These are phyloP conservation scores for Candida vaughaniae DNA, from an alignment of 805 yeast genomes.

Conservation along the genomic window DNA sequence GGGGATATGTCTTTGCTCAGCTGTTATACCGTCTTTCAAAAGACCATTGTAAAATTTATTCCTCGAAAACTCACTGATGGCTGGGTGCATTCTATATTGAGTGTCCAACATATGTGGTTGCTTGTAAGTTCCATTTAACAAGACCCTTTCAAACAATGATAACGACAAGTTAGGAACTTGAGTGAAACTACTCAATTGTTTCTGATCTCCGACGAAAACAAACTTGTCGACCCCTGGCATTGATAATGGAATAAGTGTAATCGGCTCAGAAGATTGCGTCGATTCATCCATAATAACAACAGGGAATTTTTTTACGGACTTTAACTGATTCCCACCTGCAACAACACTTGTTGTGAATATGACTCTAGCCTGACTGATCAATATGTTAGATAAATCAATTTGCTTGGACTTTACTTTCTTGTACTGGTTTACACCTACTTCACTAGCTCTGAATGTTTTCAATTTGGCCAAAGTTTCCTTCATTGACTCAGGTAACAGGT, in stretches of 20 bases:
- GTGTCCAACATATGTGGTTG: constrained; percentile 68
- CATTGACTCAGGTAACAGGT: constrained; percentile 45
- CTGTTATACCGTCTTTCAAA: constrained; percentile 59
- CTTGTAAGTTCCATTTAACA: constrained; percentile 58
- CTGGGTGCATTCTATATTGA: constrained; percentile 69
- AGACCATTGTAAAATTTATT: constrained; percentile 48
- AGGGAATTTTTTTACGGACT: constrained; percentile 53
- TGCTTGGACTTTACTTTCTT: constrained; percentile 48
- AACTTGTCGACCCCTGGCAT: constrained; percentile 66
- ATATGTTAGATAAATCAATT: constrained; percentile 45
- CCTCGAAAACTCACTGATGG: constrained; percentile 58
- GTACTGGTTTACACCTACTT: constrained; percentile 46
- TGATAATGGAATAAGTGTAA: constrained; percentile 67
- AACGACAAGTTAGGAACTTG: constrained; percentile 64
- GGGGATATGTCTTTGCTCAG: constrained; percentile 45
- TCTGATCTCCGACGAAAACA: constrained; percentile 75
- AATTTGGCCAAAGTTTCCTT: constrained; percentile 45
- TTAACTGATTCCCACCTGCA: constrained; percentile 66
- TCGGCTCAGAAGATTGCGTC: constrained; percentile 74
- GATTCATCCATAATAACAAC: constrained; percentile 79
- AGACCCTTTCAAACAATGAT: constrained; percentile 67
- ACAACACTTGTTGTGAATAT: constrained; percentile 72
- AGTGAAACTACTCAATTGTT: constrained; percentile 70
- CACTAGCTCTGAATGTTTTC: constrained; percentile 32
- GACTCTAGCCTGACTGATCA: constrained; percentile 64